Conservation (phyloP, 345 rosid species). For the Draba incana region DNA sequence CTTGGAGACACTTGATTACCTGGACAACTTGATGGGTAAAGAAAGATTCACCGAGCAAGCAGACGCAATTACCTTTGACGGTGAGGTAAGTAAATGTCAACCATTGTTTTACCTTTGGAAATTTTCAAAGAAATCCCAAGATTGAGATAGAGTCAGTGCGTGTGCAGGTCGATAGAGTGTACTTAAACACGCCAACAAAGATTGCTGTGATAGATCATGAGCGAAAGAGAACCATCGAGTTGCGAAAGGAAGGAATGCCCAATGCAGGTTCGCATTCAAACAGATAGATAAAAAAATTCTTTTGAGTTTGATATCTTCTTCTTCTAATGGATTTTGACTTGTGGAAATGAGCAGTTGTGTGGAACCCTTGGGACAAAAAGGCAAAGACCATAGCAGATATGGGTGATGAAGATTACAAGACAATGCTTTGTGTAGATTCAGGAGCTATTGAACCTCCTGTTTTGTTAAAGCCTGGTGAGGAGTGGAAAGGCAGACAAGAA, state of each 20-base stretch:
- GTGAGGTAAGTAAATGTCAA: conserved; percentile 59
- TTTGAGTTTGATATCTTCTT: not conserved
- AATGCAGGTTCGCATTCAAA: conserved; percentile 65
- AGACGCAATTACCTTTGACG: conserved; percentile 93
- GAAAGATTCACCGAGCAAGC: conserved; percentile 95
- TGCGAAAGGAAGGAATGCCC: conserved; percentile 83
- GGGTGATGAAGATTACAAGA: conserved; percentile 88
- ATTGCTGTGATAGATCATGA: conserved; percentile 95
- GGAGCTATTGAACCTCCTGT: conserved; percentile 73
- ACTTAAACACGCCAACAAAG: conserved; percentile 89
- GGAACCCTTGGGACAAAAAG: conserved; percentile 98
- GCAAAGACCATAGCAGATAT: conserved; percentile 76
- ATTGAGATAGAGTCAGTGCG: conserved; percentile 6
- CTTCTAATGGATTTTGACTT: conserved; percentile 13
- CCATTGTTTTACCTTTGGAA: not conserved
- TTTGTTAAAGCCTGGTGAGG: conserved; percentile 75
- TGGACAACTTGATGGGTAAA: conserved; percentile 67
- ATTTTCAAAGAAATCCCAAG: not conserved
- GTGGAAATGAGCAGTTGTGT: conserved; percentile 59
- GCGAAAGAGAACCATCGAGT: conserved; percentile 88
- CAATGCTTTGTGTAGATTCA: conserved; percentile 83
- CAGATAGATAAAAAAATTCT: not conserved
- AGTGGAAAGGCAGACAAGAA: conserved; percentile 90
- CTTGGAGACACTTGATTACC: conserved; percentile 94
- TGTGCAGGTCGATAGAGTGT: conserved; percentile 74